phyloP scores from a whole-genome alignment of 257 asterid genomes.

The Penstemon davidsonii region DNA sequence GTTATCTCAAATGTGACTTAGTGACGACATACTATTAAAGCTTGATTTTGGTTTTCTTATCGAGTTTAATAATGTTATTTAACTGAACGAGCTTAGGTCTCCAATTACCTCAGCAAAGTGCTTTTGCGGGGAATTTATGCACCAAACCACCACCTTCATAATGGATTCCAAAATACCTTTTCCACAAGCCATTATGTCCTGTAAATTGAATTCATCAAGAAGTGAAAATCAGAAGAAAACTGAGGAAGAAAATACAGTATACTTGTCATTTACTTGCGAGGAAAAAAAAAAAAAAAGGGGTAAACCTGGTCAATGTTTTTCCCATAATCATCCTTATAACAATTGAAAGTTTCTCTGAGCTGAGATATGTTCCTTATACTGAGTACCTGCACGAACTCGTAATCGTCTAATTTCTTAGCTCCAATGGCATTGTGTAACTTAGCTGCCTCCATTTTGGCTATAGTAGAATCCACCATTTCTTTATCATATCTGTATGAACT shows the following conservation, averaged over 20 bases:
- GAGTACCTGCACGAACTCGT: constrained; percentile 53
- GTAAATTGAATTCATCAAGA: constrained; percentile 16
- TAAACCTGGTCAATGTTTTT: constrained; percentile 60
- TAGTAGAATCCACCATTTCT: constrained; percentile 46
- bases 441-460: constrained; percentile 62
- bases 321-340: constrained; percentile 55
- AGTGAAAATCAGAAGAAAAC: constrained; percentile 5
- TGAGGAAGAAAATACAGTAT: background rate
- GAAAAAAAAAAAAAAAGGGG: background rate
- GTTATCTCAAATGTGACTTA: background rate
- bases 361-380: constrained; percentile 63
- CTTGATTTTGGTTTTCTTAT: no score
- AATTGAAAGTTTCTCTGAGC: constrained; percentile 64
- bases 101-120: constrained; percentile 81
- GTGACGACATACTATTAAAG: no score
- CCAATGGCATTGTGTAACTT: constrained; percentile 47
- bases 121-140: constrained; percentile 66
- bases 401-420: constrained; percentile 44
- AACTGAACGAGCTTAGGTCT: no score
- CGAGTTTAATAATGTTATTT: no score
- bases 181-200: constrained; percentile 62
- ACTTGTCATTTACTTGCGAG: background rate
- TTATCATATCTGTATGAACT: constrained; percentile 72
- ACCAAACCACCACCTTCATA: constrained; percentile 61
- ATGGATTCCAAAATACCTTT: constrained; percentile 49